Evolutionary conservation across 331 rosid genomes (phyloP).

Genomic region (Rosa hybrid): DNA sequence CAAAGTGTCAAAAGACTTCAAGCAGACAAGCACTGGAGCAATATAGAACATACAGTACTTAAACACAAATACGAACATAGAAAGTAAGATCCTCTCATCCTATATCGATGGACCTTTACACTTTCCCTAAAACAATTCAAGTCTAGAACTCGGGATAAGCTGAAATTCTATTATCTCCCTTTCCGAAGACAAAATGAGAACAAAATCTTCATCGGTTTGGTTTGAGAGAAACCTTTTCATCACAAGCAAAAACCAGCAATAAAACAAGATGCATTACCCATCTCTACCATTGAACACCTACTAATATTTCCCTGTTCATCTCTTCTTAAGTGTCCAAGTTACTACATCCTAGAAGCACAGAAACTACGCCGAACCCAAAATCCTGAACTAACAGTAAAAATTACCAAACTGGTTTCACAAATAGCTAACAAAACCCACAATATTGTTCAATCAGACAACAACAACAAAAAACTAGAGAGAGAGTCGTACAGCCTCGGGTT

Average conservation of each 20-base stretch:
- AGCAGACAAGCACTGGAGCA: background rate
- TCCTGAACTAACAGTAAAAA: background rate
- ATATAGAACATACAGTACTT: background rate
- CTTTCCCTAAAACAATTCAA: background rate
- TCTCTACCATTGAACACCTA: background rate
- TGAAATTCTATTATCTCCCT: background rate
- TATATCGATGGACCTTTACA: background rate
- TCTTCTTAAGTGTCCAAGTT: background rate
- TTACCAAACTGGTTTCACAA: background rate
- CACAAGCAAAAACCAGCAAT: background rate
- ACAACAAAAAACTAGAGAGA: background rate
- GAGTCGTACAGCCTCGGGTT: conserved; percentile 70
- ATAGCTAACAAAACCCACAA: background rate
- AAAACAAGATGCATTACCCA: background rate
- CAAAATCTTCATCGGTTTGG: background rate
- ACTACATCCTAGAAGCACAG: background rate
- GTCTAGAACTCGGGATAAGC: background rate
- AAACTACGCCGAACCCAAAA: background rate
- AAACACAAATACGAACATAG: background rate
- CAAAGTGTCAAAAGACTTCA: background rate
- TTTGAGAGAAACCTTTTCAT: background rate
- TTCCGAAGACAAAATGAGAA: background rate
- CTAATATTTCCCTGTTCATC: background rate
- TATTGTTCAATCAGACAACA: background rate
- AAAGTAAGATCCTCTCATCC: too few species aligned